phyloP scores from a whole-genome alignment of 345 rosid genomes.

The Corchorus capsularis region DNA sequence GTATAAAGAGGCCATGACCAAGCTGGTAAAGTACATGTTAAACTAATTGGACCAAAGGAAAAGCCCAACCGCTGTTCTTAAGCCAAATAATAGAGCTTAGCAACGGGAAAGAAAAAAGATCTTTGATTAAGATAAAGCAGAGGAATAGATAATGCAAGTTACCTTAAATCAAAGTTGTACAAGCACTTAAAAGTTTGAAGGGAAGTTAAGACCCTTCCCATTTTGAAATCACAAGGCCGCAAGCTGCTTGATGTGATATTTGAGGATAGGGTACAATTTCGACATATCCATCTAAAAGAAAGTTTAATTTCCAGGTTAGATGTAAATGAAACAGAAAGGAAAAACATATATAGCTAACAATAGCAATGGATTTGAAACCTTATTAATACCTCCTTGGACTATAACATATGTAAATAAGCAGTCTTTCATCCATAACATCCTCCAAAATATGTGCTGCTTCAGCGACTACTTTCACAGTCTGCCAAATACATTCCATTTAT shows the following conservation, averaged over 20 bases:
- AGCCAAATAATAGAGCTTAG: background rate
- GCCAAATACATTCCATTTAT: slow-evolving; percentile 33
- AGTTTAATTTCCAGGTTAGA: slow-evolving; percentile 12
- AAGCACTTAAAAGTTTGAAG: slow-evolving; percentile 73
- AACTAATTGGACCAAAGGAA: background rate
- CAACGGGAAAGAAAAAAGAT: background rate
- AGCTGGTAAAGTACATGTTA: background rate
- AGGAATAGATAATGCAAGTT: slow-evolving; percentile 12
- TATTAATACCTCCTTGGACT: slow-evolving; percentile 82
- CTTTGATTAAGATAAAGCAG: background rate
- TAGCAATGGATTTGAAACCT: background rate
- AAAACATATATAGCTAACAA: background rate
- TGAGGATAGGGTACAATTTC: slow-evolving; percentile 56
- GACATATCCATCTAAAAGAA: slow-evolving; percentile 78
- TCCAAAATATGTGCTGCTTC: slow-evolving; percentile 60
- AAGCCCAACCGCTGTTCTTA: background rate
- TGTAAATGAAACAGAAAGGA: background rate
- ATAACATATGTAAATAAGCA: slow-evolving; percentile 79
- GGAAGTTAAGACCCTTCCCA: slow-evolving; percentile 74
- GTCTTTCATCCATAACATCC: slow-evolving; percentile 53
- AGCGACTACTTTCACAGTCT: slow-evolving; percentile 74
- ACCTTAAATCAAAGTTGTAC: slow-evolving; percentile 81
- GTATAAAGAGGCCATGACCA: background rate
- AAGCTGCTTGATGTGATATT: slow-evolving; percentile 71
- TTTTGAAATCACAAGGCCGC: slow-evolving; percentile 88